These are phyloP conservation scores for Amylostereum areolatum DNA, from an alignment of 1,284 basidiomycete genomes.

Conservation along the genomic window DNA sequence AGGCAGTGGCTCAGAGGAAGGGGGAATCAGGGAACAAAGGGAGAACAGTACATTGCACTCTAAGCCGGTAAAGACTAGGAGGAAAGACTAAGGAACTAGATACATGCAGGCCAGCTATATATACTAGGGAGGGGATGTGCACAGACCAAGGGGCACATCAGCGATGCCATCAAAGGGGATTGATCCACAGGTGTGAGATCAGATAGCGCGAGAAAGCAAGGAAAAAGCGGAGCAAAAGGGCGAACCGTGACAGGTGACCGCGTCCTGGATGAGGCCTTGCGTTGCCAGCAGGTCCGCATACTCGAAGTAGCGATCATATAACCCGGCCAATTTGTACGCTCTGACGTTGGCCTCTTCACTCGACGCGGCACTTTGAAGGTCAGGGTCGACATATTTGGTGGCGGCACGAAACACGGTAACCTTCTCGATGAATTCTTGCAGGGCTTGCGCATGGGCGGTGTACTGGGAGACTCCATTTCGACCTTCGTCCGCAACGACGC, in stretches of 20 bases:
- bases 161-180: constrained; percentile 37
- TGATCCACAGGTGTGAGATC: constrained; percentile 54
- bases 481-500: constrained; percentile 31
- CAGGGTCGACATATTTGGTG: constrained; percentile 81
- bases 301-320: constrained; percentile 95
- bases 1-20: no score
- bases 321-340: constrained; percentile 84
- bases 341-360: constrained; percentile 46
- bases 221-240: constrained; percentile 75
- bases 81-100: no score
- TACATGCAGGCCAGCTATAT: no score
- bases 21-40: no score
- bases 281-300: constrained; percentile 91
- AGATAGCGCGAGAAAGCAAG: constrained; percentile 75
- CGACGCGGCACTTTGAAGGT: constrained; percentile 29
- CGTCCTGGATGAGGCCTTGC: constrained; percentile 85
- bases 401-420: constrained; percentile 92
- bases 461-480: no score
- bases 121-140: no score
- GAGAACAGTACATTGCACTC: no score
- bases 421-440: constrained; percentile 96
- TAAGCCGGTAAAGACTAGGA: no score
- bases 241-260: no score
- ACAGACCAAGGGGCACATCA: no score
- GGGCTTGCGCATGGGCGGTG: constrained; percentile 81